A percentile compares a stretch with the other conserved stretches of the same genome.
These are phyloP conservation scores for Russula virescens DNA, from an alignment of 768 basidiomycete species.

Conservation along the genomic window DNA sequence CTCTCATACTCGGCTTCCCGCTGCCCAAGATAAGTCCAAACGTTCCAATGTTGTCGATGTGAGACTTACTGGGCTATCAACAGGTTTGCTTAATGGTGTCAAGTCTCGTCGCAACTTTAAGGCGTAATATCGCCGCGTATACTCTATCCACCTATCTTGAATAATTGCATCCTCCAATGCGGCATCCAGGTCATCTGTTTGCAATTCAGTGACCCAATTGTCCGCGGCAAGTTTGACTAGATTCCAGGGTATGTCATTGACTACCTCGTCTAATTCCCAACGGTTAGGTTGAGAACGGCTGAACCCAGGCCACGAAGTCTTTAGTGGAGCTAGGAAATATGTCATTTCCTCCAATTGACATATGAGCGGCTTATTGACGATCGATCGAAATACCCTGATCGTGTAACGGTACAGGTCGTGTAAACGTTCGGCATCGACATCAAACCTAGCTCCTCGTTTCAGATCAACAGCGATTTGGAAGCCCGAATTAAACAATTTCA, in stretches of 20 bases:
- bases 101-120: constrained; percentile 56
- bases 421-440: constrained; percentile 42
- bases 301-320: constrained; percentile 33
- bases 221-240: constrained; percentile 46
- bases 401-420: constrained; percentile 56
- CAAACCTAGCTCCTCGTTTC: constrained; percentile 44
- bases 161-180: constrained; percentile 52
- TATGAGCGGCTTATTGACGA: constrained; percentile 64
- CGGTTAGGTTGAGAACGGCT: constrained; percentile 23
- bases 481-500: constrained; percentile 58
- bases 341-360: constrained; percentile 49
- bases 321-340: constrained; percentile 65
- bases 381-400: constrained; percentile 50
- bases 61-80: constrained; percentile 52
- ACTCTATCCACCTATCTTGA: constrained; percentile 73
- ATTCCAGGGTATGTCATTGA: constrained; percentile 57
- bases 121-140: constrained; percentile 63
- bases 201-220: constrained; percentile 48
- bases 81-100: constrained; percentile 65
- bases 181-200: constrained; percentile 32
- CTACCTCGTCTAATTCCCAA: constrained; percentile 36
- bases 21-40: constrained; percentile 33
- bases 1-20: constrained; percentile 55
- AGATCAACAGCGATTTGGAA: constrained; percentile 40
- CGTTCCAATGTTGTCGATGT: constrained; percentile 2